Base-by-base conservation (phyloP, 306 rosid species). In the Lupinus albus region DNA sequence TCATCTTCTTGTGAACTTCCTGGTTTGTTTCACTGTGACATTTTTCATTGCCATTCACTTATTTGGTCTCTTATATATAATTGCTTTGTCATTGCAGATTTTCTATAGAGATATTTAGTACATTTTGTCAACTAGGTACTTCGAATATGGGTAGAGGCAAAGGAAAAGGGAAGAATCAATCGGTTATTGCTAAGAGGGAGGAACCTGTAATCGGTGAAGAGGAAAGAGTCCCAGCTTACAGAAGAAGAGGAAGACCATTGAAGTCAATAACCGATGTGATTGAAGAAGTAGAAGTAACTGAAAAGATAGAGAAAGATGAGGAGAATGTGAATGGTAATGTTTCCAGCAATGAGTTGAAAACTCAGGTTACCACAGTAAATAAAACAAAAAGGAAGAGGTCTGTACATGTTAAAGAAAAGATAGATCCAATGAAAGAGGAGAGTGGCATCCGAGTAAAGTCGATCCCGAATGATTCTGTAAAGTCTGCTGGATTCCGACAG, bases 401-500 rank as follows among this genome's bases (percentile, higher is more conserved):
- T 32, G 42, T 68, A 53, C 86, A 74, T 64, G 80, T 61, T 11
- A 80, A 83, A 80, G 89, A 80, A 60, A 81, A 67, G 77, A 18
- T 17, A 11, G 88, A 82, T 76, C 79, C 80, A 2, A 69, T 68
- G 59, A 79, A 78, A 76, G 86, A 83, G 61, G 89, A 88, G 14
- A 76, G 48, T 33, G 84, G 67, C 67, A 15, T 79, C 21, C 82
- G 59, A 51, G 67, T 76, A 52, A 84, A 79, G 68, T 18, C 88
- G 58, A 67, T 42, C 20, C 65, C 85, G 4, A 78, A 64, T 65
- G 86, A 82, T 61, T 51, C 88, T 2, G 62, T 76, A 2, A 86
- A 88, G 81, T 64, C 84, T n/a, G 77, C 79, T 14, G 87, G 97
- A 62, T 89, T 87, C 76, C 84, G 97, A 10, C 95, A 87, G 52